A percentile compares a stretch with the other conserved stretches of the same genome.
Conservation (phyloP, 108 stramenopile genomes). For the Licmophora abbreviata region DNA sequence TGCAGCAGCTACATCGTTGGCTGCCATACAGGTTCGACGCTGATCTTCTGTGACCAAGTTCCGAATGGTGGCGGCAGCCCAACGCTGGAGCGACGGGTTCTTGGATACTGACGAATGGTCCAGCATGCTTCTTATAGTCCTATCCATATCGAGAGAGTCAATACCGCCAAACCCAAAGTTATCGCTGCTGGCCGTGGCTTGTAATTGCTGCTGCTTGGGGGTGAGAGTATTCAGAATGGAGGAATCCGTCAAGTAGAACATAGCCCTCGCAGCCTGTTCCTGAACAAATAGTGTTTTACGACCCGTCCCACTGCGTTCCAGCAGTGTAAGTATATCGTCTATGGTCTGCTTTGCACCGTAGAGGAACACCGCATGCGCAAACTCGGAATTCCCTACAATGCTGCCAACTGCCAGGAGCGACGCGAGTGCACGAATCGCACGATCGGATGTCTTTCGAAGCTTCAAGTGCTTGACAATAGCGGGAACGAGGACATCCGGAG, state of each 20-base stretch:
- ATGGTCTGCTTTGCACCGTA: slow-evolving; percentile 24
- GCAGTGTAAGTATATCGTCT: slow-evolving; percentile 41
- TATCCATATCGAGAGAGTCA: slow-evolving; percentile 49
- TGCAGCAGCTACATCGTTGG: slow-evolving; percentile 35
- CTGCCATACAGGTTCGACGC: slow-evolving; percentile 44
- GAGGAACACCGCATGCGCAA: slow-evolving; percentile 29
- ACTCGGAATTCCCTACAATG: slow-evolving; percentile 32
- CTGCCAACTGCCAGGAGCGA: slow-evolving; percentile 50
- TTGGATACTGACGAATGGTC: slow-evolving; percentile 55
- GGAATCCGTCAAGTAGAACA: slow-evolving; percentile 76
- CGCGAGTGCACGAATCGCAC: slow-evolving; percentile 53
- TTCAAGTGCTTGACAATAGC: slow-evolving; percentile 55
- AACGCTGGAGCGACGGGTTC: slow-evolving; percentile 67
- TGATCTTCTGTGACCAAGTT: slow-evolving; percentile 69
- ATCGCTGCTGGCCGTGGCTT: slow-evolving; percentile 9
- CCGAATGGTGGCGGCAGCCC: slow-evolving; percentile 61
- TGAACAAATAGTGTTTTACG: slow-evolving; percentile 54
- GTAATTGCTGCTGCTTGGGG: slow-evolving; percentile 5
- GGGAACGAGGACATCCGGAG: slow-evolving; percentile 45
- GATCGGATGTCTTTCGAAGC: slow-evolving; percentile 41
- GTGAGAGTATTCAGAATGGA: slow-evolving; percentile 16
- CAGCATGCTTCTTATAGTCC: slow-evolving; percentile 56
- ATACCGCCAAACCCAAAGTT: slow-evolving; percentile 9
- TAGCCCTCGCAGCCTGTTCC: slow-evolving; percentile 60
- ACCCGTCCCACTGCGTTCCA: slow-evolving; percentile 70